Base-by-base conservation (phyloP, 73 alveolate genomes). In the Paraurostyla sp. region DNA sequence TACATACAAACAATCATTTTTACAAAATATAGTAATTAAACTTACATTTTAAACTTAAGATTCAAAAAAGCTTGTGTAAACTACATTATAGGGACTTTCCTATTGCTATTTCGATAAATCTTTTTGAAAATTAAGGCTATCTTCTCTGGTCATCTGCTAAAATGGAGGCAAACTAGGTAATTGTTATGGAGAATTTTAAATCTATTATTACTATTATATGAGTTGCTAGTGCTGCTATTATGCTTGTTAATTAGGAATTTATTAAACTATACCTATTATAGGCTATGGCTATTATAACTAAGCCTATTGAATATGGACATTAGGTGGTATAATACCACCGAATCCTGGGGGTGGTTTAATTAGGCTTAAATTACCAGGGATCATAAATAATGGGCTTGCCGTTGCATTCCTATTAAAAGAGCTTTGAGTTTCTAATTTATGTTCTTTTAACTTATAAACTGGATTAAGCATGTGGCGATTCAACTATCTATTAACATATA, bases 1-100 rank as follows among this genome's bases (percentile, higher is more conserved):
- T 18, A 18, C 2, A n/a, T n/a, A n/a, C n/a, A n/a, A n/a, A n/a
- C n/a, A n/a, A n/a, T n/a, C n/a, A n/a, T n/a, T n/a, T n/a, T n/a
- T n/a, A n/a, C n/a, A n/a, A n/a, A n/a, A n/a, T n/a, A n/a, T n/a
- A n/a, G n/a, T n/a, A n/a, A 7, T 29, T 4, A 33, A 27, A 9
- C 69, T 75, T 78, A 78, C 89, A 9, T 20, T 40, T 78, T 54
- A 35, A 29, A 78, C 43, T 54, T 50, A 25, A 58, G 49, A 58
- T n/a, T 42, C 60, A 51, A 51, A 78, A 36, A 78, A 78, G 40
- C 78, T 78, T 20, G 89, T 20, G 78, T 78, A 78, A 42, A 78
- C 76, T 13, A 30, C 30, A 32, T 33, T 30, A 2, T 73, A 48
- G 58, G 58, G 22, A 20, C 22, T 20, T 13, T 15, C 18, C 13